Evolutionary conservation across 2,329 filamentous ascomycete species (phyloP).

Genomic region (Fusarium tjaetaba): DNA sequence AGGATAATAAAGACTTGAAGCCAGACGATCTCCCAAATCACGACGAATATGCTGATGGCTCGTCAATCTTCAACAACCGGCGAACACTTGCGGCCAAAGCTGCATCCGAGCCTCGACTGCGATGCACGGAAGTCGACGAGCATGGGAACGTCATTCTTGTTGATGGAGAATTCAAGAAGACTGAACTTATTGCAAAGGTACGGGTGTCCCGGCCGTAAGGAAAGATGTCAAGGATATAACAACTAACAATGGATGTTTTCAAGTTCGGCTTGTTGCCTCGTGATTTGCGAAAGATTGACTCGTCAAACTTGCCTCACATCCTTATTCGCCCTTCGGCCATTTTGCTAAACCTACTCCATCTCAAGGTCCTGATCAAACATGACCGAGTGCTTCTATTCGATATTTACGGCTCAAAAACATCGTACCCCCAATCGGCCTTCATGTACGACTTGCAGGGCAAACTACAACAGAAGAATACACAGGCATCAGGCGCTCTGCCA

Average conservation of each 20-base stretch:
- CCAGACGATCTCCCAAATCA: constrained; percentile 67
- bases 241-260: constrained; percentile 12
- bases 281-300: constrained; percentile 97
- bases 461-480: constrained; percentile 78
- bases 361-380: constrained; percentile 94
- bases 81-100: constrained; percentile 79
- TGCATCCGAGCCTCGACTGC: constrained; percentile 82
- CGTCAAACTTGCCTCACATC: constrained; percentile 93
- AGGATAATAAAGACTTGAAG: constrained; percentile 55
- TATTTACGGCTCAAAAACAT: constrained; percentile 92
- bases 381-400: constrained; percentile 96
- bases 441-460: constrained; percentile 98
- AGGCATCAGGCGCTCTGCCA: constrained; percentile 72
- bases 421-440: constrained; percentile 94
- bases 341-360: constrained; percentile 93
- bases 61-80: constrained; percentile 72
- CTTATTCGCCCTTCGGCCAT: constrained; percentile 93
- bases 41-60: constrained; percentile 67
- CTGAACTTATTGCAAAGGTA: constrained; percentile 93
- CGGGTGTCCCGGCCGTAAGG: background rate
- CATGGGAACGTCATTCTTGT: constrained; percentile 91
- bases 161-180: constrained; percentile 97
- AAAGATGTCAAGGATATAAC: background rate
- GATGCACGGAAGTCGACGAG: constrained; percentile 95
- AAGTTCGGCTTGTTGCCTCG: constrained; percentile 92